phyloP scores from a whole-genome alignment of 345 rosid species.

The Microthlaspi erraticum region DNA sequence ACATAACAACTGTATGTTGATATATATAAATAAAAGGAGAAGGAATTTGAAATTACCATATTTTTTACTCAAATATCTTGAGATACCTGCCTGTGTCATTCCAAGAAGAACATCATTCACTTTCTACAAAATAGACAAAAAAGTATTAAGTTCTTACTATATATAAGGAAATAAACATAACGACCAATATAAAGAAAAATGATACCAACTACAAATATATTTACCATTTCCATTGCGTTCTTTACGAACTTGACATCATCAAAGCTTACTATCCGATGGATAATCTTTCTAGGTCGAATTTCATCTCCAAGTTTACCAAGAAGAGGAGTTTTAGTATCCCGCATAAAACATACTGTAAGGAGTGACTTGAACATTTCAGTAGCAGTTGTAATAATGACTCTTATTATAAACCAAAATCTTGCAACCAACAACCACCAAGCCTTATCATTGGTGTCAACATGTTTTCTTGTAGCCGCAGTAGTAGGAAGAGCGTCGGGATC shows the following conservation, averaged over 20 bases:
- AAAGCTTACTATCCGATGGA: conserved; percentile 49
- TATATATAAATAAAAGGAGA: not conserved
- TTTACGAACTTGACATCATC: conserved; percentile 64
- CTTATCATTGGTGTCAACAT: not conserved
- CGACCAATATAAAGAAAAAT: not conserved
- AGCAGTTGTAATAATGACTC: conserved; percentile 51
- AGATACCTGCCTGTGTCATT: conserved; percentile 67
- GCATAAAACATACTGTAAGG: conserved; percentile 48
- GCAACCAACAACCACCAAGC: conserved; percentile 45
- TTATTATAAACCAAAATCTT: conserved; percentile 47
- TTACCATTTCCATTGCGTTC: conserved; percentile 34
- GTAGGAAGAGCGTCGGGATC: conserved; percentile 65
- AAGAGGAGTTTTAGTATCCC: conserved; percentile 57
- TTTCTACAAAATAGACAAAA: conserved; percentile 51
- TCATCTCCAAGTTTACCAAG: conserved; percentile 17
- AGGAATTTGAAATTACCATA: conserved; percentile 45
- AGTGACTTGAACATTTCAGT: conserved; percentile 46
- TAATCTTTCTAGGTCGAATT: conserved; percentile 38
- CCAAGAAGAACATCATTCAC: conserved; percentile 71
- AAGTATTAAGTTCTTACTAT: not conserved
- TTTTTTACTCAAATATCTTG: conserved; percentile 55
- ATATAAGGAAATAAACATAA: not conserved
- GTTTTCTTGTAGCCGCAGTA: conserved; percentile 43
- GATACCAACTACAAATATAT: not conserved
- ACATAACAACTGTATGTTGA: not conserved